These are phyloP conservation scores for Lachancea quebecensis DNA, from an alignment of 805 yeast genomes.

Conservation along the genomic window DNA sequence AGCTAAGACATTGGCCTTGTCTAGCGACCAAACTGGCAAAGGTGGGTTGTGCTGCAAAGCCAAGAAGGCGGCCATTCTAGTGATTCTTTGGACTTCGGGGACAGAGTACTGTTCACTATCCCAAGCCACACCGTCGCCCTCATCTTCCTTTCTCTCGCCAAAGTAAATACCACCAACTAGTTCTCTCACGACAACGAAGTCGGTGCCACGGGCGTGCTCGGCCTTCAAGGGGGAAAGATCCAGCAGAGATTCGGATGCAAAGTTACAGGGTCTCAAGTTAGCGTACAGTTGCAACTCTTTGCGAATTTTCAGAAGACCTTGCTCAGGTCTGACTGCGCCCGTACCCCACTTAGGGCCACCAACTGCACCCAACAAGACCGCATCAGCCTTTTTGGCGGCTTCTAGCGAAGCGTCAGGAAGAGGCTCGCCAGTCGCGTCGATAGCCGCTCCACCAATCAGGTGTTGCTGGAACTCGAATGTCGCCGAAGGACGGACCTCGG, in stretches of 20 bases:
- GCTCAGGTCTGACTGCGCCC: slow-evolving; percentile 94
- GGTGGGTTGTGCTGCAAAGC: slow-evolving; percentile 94
- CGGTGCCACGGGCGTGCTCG: slow-evolving; percentile 82
- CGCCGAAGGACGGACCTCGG: slow-evolving; percentile 45
- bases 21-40: slow-evolving; percentile 89
- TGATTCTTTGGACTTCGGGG: slow-evolving; percentile 88
- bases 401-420: slow-evolving; percentile 77
- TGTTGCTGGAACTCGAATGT: slow-evolving; percentile 75
- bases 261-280: slow-evolving; percentile 93
- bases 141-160: slow-evolving; percentile 92
- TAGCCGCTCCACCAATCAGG: slow-evolving; percentile 96
- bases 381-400: slow-evolving; percentile 83
- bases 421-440: slow-evolving; percentile 93
- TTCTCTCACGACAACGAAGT: slow-evolving; percentile 91
- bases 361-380: slow-evolving; percentile 95
- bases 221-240: slow-evolving; percentile 83
- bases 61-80: slow-evolving; percentile 96
- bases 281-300: slow-evolving; percentile 93
- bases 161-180: slow-evolving; percentile 97
- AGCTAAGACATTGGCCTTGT: slow-evolving; percentile 96
- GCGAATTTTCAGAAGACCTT: slow-evolving; percentile 88
- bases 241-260: slow-evolving; percentile 75
- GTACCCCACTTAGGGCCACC: slow-evolving; percentile 99
- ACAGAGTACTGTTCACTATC: slow-evolving; percentile 92
- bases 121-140: slow-evolving; percentile 78